Evolutionary conservation across 1,284 basidiomycete genomes (phyloP), one percentile per base, ranked within the genome.

Genomic region (Tilletia indica): DNA sequence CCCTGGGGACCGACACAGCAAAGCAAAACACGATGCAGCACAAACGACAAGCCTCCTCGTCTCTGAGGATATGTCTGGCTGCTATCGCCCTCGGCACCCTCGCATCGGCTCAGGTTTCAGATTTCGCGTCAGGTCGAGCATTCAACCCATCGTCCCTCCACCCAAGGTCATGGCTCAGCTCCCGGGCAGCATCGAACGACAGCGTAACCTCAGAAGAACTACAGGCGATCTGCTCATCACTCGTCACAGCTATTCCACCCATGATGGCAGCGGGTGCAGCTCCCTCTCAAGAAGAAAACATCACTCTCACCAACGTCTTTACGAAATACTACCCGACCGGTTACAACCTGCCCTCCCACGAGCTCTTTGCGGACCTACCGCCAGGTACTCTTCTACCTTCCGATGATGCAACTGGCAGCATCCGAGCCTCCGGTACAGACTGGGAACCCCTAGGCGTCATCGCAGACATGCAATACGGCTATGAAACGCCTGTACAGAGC

Each of bases 401-500:
- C 3, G 77, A 78, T 61, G 70, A 75, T 42, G 54, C 68, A 12
- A 67, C 39, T 0, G 72, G 72, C 31, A 72, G 72, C 48, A 74
- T 78, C 39, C 36, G 9, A 12, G 69, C 47, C 31, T 67, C 72
- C 4, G 45, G 67, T 3, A 39, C 61, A 25, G 76, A 76, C 12
- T 78, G 72, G 73, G 66, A 68, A 48, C 56, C 49, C 14, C 34
- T 51, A 11, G 36, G 42, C 2, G 76, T 76, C 69, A 70, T 70
- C 25, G 72, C 71, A 45, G 77, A 78, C 61, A 14, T 56, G 25
- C 72, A 71, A 34, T 78, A 78, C 67, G 77, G 77, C 49, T 71
- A 74, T 25, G 67, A 71, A 42, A 71, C 54, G n/a, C n/a, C 70
- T 0, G 68, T 69, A 12, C 71, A 72, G 25, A 48, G 45, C 12